Conservation (phyloP, 345 rosid species). For the Pugionium dolabratum region DNA sequence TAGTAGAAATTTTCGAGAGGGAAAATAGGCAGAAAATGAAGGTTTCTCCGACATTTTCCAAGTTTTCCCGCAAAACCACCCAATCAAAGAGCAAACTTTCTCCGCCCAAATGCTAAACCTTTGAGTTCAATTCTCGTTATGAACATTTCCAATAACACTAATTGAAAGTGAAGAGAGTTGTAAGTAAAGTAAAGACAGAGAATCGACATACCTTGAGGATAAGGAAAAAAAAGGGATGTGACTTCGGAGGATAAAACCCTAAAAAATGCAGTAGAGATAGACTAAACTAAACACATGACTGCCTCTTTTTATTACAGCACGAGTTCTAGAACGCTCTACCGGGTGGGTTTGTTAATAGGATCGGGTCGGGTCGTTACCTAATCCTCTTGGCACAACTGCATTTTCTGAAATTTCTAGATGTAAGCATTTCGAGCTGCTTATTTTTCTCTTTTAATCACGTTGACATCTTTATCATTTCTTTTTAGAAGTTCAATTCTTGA, state of each 20-base stretch:
- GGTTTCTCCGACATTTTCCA: constrained; percentile 1
- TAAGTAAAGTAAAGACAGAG: background rate
- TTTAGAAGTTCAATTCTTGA: no score
- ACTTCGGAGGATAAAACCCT: constrained; percentile 41
- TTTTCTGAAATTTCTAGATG: no score
- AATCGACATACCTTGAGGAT: constrained; percentile 37
- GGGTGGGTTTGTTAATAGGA: constrained; percentile 23
- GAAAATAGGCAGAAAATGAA: background rate
- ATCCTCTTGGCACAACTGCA: no score
- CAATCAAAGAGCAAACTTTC: background rate
- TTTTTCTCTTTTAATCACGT: no score
- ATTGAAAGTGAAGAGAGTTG: background rate
- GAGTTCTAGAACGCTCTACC: constrained; percentile 36
- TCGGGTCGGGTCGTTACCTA: constrained; percentile 29
- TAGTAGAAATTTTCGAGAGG: background rate
- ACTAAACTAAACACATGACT: background rate
- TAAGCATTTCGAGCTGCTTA: no score
- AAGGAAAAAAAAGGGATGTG: constrained; percentile 18
- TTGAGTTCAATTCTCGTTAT: constrained; percentile 13
- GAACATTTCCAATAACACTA: no score
- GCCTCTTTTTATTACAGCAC: background rate
- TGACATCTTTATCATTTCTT: no score
- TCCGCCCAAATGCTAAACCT: constrained; percentile 25
- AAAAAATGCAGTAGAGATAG: constrained; percentile 29
- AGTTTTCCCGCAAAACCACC: no score